Evolutionary conservation across 495 filamentous ascomycete genomes (phyloP).

Genomic region (Hyaloscypha finlandica): DNA sequence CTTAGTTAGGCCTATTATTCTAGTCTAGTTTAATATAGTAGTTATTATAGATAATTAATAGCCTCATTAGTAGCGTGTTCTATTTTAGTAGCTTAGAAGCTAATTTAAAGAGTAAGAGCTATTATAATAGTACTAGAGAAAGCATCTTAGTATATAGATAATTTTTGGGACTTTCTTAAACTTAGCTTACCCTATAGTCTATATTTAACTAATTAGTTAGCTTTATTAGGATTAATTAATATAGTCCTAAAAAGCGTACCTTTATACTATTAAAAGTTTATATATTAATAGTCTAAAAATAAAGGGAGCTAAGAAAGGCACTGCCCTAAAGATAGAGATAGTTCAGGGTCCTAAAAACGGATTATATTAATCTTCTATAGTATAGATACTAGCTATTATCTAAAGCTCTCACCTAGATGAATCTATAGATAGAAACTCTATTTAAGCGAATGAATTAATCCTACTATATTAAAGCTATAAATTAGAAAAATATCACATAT

Average conservation of each 20-base stretch:
- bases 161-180: slow-evolving; percentile 9
- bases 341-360: too few relatives aligned
- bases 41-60: slow-evolving; percentile 10
- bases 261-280: slow-evolving; percentile 14
- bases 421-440: too few relatives aligned
- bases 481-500: too few relatives aligned
- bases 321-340: neutral
- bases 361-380: too few relatives aligned
- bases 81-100: slow-evolving; percentile 10
- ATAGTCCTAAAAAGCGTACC: slow-evolving; percentile 6
- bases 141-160: slow-evolving; percentile 11
- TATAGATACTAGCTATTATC: too few relatives aligned
- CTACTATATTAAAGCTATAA: too few relatives aligned
- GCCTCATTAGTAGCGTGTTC: slow-evolving; percentile 5
- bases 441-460: too few relatives aligned
- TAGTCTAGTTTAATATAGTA: slow-evolving; percentile 13
- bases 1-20: slow-evolving; percentile 6
- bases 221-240: too few relatives aligned
- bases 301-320: slow-evolving; percentile 1
- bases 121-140: slow-evolving; percentile 10
- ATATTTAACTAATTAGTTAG: too few relatives aligned
- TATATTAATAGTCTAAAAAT: slow-evolving; percentile 10
- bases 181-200: slow-evolving; percentile 5
- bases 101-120: slow-evolving; percentile 10
- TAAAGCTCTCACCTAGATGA: too few relatives aligned